phyloP scores from a whole-genome alignment of 2,329 filamentous ascomycete genomes.

The Xylariaceae sp. region DNA sequence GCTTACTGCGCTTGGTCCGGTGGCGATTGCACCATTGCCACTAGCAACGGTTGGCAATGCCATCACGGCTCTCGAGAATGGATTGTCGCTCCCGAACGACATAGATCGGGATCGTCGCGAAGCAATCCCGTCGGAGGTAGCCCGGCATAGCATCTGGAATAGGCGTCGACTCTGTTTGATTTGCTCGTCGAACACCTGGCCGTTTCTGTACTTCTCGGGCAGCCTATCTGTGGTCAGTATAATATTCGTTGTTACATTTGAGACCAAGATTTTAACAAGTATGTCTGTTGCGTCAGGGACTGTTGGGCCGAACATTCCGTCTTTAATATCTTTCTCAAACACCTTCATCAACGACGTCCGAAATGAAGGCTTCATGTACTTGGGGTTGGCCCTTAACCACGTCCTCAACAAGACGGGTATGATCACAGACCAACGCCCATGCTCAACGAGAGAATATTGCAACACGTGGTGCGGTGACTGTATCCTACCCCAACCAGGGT shows the following conservation, averaged over 20 bases:
- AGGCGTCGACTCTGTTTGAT: not conserved
- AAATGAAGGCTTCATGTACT: not conserved
- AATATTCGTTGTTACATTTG: not conserved
- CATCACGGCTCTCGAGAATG: no score
- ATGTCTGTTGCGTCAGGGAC: not conserved
- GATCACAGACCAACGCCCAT: not conserved
- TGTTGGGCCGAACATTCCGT: not conserved
- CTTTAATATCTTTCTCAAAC: not conserved
- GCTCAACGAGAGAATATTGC: not conserved
- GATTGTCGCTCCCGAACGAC: not conserved
- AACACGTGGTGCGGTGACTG: not conserved
- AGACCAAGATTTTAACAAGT: not conserved
- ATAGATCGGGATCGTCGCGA: not conserved
- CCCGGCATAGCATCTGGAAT: not conserved
- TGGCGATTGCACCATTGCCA: not conserved
- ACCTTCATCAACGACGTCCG: not conserved
- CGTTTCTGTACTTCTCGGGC: not conserved
- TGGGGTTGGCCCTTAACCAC: not conserved
- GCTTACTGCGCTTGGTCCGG: not conserved
- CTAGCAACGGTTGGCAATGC: not conserved
- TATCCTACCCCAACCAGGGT: not conserved
- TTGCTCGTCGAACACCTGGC: not conserved
- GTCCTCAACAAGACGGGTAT: not conserved
- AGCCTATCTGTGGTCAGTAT: not conserved
- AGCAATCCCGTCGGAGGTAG: not conserved